Base-by-base conservation (phyloP, 2,329 filamentous ascomycete genomes). In the Microthyrium microscopicum region DNA sequence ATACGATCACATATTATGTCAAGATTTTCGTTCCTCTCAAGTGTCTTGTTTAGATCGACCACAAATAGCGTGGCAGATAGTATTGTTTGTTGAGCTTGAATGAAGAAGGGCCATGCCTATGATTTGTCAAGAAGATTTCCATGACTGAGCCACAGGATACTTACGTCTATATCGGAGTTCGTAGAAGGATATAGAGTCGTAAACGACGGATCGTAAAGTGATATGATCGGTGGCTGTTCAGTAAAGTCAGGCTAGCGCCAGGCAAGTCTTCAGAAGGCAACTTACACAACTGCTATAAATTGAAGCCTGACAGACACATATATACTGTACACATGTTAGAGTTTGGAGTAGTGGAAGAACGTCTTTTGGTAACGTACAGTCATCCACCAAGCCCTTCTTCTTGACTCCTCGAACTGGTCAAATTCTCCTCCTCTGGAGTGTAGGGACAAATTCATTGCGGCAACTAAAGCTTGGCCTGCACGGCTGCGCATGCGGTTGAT, bases 371-470 rank as follows among this genome's bases (percentile, higher is more conserved):
- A 24, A 41, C 54, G 25, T 40, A 58, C 56, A 13, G 62, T 66
- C 60, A 66, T 66, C 64, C 64, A 67, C 63, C 63, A 67, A 5
- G 57, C 52, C 20, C 63, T 53, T 20, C 61, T 51, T 41, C 56
- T 56, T 7, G 58, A 60, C 40, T 67, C 63, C 1, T 57, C 48
- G 39, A 52, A 63, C 26, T 48, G 45, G 26, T 60, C 55, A 20
- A 60, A 52, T 5, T 49, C 46, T 5, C 26, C 3, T 11, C 53
- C 49, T 4, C 43, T 49, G 29, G 49, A 47, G 42, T 67, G 62
- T 2, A 67, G 47, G 5, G 50, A 54, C 17, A 61, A 41, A 22
- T 53, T 54, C 53, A 65, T 61, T 5, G 62, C 62, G n/a, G 55
- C 43, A 37, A 61, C 51, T 22, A 67, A 41, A 3, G 64, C 63